Conservation (phyloP, 169 alveolate species). For the Perkinsus marinus region DNA sequence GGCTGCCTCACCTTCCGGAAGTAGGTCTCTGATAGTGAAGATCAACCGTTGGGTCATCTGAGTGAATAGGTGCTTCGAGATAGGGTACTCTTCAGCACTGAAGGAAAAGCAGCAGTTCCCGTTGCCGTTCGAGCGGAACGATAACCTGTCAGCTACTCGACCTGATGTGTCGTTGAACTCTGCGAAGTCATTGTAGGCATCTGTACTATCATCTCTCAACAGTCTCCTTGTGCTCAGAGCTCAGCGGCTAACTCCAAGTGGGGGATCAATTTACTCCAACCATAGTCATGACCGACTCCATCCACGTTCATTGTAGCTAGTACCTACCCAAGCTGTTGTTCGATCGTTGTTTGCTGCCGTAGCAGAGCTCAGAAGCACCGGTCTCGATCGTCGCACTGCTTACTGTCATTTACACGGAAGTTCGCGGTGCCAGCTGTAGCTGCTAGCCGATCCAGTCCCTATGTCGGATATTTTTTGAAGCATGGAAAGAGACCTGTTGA, state of each 20-base stretch:
- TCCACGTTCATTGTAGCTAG: not conserved
- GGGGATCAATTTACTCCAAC: too few relatives aligned
- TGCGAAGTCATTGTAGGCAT: too few relatives aligned
- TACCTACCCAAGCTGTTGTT: not conserved
- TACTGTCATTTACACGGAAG: not conserved
- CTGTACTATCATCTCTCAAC: too few relatives aligned
- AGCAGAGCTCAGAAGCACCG: not conserved
- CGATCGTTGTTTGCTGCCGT: not conserved
- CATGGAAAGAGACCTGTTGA: not conserved
- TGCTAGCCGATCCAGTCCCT: not conserved
- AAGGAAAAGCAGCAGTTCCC: too few relatives aligned
- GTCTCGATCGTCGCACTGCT: not conserved
- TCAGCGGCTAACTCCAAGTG: too few relatives aligned
- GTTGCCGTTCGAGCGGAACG: too few relatives aligned
- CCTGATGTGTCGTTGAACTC: too few relatives aligned
- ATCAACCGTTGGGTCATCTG: not conserved
- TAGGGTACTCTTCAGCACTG: not conserved
- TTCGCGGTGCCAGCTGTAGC: not conserved
- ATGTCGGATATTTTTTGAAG: not conserved
- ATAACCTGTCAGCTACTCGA: too few relatives aligned
- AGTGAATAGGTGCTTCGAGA: not conserved
- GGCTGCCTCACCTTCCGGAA: not conserved
- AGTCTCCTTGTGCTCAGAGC: too few relatives aligned
- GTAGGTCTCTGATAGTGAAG: not conserved
- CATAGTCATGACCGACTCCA: too few relatives aligned